Evolutionary conservation across 305 asterid genomes (phyloP).

Genomic region (Stenogyne calaminthoides): DNA sequence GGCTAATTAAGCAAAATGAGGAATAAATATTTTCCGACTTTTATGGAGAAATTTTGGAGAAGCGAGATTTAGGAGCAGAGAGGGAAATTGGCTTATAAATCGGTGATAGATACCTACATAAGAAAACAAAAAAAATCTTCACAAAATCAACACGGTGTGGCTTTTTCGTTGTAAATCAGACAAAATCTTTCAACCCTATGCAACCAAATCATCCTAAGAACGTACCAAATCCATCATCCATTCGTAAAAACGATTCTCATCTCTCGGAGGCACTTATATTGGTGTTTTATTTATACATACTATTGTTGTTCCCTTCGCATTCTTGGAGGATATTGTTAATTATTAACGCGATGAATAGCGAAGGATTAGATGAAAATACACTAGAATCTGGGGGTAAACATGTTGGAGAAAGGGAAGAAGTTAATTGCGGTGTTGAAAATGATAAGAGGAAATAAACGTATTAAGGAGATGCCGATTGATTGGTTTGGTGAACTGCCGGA

Average conservation of each 20-base stretch:
- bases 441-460: too few relatives aligned
- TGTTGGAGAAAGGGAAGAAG: neutral
- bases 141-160: slow-evolving; percentile 26
- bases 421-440: too few relatives aligned
- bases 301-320: slow-evolving; percentile 38
- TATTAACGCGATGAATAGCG: too few relatives aligned
- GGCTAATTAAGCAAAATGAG: too few relatives aligned
- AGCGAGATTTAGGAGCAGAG: neutral
- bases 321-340: slow-evolving; percentile 44
- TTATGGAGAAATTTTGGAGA: too few relatives aligned
- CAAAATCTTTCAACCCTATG: neutral
- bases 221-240: neutral
- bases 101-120: slow-evolving; percentile 17
- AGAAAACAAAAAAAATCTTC: slow-evolving; percentile 32
- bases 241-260: neutral
- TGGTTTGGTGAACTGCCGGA: too few relatives aligned
- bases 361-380: too few relatives aligned
- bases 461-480: too few relatives aligned
- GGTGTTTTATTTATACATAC: slow-evolving; percentile 10
- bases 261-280: slow-evolving; percentile 4
- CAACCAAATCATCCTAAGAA: slow-evolving; percentile 2
- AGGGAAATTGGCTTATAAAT: neutral
- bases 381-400: too few relatives aligned
- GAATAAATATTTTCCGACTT: too few relatives aligned
- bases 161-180: neutral